These are phyloP conservation scores for Zea mays DNA, from an alignment of 176 grass and related monocot species.

Conservation along the genomic window Zm-B73-REFERENCE-NAM-5.0 NC_050101.1:64942001-64942500, in stretches of 20 bases:
- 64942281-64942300: constrained; percentile 92
- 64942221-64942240: neutral
- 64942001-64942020: constrained; percentile 99
- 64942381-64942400: constrained; percentile 92
- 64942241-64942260: neutral
- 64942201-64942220: neutral
- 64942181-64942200: neutral
- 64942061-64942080: neutral
- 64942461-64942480: neutral
- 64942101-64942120: neutral
- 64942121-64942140: neutral
- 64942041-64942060: constrained; percentile 13
- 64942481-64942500: neutral
- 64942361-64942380: constrained; percentile 85
- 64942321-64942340: constrained; percentile 61
- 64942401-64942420: constrained; percentile 48
- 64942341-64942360: constrained; percentile 54
- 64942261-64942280: constrained; percentile 47
- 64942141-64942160: neutral
- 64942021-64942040: constrained; percentile 38
- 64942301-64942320: constrained; percentile 92
- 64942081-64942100: neutral
- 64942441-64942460: constrained; percentile 27
- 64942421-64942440: neutral
- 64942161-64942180: neutral